Conservation (phyloP, 495 filamentous ascomycete genomes). For the Baudoinia panamericana region DNA sequence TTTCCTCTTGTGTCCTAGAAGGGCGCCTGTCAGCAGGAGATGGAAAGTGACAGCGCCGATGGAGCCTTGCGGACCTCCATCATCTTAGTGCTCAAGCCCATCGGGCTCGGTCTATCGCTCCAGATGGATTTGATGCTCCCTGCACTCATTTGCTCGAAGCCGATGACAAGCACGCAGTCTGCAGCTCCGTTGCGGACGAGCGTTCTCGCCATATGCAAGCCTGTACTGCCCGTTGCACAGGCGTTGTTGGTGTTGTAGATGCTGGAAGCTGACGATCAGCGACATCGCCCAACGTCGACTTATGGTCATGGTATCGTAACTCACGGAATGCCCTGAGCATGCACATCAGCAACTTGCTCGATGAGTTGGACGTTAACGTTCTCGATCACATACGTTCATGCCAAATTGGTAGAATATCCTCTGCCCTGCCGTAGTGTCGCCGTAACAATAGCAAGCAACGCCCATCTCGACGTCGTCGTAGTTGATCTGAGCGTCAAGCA, state of each 20-base stretch:
- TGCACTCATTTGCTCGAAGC: slow-evolving; percentile 96
- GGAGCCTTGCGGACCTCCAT: slow-evolving; percentile 64
- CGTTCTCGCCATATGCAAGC: slow-evolving; percentile 69
- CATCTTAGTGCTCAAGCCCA: slow-evolving; percentile 55
- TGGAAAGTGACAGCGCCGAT: slow-evolving; percentile 71
- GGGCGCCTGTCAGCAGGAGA: too few relatives aligned
- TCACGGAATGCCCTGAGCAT: too few relatives aligned
- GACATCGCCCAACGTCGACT: background rate
- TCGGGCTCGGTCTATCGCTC: slow-evolving; percentile 67
- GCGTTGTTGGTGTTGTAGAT: slow-evolving; percentile 99
- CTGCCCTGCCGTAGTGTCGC: slow-evolving; percentile 84
- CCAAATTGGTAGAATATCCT: slow-evolving; percentile 98
- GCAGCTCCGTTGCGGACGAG: slow-evolving; percentile 68
- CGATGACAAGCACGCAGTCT: slow-evolving; percentile 79
- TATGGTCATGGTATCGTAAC: slow-evolving; percentile 9
- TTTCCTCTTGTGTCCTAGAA: slow-evolving; percentile 64
- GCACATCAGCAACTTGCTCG: too few relatives aligned
- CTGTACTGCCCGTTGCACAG: slow-evolving; percentile 69
- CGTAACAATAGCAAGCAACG: slow-evolving; percentile 96
- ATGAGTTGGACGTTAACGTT: too few relatives aligned
- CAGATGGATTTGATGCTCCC: slow-evolving; percentile 72
- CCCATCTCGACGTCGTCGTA: slow-evolving; percentile 95
- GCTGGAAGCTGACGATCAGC: slow-evolving; percentile 25
- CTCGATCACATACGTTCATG: too few relatives aligned
- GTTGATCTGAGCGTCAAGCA: slow-evolving; percentile 87